Conservation (phyloP, 306 rosid genomes). For the Crataegus laevigata region DNA sequence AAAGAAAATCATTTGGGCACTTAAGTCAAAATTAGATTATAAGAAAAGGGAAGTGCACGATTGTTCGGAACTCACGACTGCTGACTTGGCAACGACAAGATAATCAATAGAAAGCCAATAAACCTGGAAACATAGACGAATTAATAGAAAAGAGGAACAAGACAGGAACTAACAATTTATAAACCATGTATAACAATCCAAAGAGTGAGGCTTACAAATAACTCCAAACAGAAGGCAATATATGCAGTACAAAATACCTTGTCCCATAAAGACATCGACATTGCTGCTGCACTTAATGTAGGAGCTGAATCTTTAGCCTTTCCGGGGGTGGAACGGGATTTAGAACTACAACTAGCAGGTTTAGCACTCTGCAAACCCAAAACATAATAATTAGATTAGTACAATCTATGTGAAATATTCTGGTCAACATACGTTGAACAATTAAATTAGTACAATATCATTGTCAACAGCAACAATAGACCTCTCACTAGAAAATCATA, state of each 20-base stretch:
- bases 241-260: slow-evolving; percentile 43
- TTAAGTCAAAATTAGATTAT: background rate
- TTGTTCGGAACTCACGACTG: slow-evolving; percentile 55
- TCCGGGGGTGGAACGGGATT: slow-evolving; percentile 37
- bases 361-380: slow-evolving; percentile 40
- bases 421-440: background rate
- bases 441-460: background rate
- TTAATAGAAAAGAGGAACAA: slow-evolving; percentile 17
- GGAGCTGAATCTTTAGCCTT: slow-evolving; percentile 45
- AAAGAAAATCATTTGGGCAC: background rate
- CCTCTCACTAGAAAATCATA: background rate
- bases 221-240: background rate
- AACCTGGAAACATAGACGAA: slow-evolving; percentile 45
- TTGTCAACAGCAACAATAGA: background rate
- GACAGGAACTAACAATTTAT: background rate
- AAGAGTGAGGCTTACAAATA: background rate
- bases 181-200: background rate
- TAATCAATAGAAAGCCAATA: slow-evolving; percentile 87
- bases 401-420: background rate
- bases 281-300: slow-evolving; percentile 24
- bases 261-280: slow-evolving; percentile 51
- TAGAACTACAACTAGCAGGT: slow-evolving; percentile 56
- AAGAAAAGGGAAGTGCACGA: slow-evolving; percentile 5
- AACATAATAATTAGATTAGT: background rate
- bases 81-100: slow-evolving; percentile 73